Percentiles rank a stretch among this genome's conserved stretches.
Evolutionary conservation across 257 asterid species (phyloP).

Genomic region (Ophiorrhiza pumila): DNA sequence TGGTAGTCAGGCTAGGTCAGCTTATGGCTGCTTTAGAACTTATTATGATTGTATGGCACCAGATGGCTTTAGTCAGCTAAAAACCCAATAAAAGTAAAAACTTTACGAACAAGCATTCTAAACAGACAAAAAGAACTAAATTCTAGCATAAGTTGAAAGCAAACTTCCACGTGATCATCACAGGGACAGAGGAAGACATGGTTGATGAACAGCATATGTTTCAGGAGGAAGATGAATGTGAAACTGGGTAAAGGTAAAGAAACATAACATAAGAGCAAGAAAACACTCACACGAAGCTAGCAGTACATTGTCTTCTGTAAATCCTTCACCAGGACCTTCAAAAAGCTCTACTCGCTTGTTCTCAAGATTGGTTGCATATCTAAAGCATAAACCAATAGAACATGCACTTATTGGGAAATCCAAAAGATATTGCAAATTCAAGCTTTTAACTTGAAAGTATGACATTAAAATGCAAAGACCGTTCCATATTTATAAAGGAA

Average conservation of each 20-base stretch:
- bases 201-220: neutral
- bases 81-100: neutral
- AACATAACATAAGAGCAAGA: neutral
- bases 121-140: neutral
- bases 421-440: neutral
- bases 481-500: neutral
- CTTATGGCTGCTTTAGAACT: neutral
- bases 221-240: neutral
- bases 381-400: constrained; percentile 32
- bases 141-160: neutral
- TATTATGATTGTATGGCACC: neutral
- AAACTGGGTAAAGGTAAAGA: neutral
- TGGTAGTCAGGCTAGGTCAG: neutral
- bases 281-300: constrained; percentile 72
- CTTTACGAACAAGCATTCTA: neutral
- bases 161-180: neutral
- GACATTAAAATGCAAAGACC: neutral
- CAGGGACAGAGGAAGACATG: neutral
- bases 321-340: constrained; percentile 93
- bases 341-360: constrained; percentile 91
- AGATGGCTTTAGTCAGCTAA: neutral
- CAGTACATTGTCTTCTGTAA: constrained; percentile 80
- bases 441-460: neutral
- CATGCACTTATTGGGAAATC: neutral
- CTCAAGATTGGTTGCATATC: constrained; percentile 84